Conservation (phyloP, 2,329 filamentous ascomycete genomes). For the Graphilbum sp. region DNA sequence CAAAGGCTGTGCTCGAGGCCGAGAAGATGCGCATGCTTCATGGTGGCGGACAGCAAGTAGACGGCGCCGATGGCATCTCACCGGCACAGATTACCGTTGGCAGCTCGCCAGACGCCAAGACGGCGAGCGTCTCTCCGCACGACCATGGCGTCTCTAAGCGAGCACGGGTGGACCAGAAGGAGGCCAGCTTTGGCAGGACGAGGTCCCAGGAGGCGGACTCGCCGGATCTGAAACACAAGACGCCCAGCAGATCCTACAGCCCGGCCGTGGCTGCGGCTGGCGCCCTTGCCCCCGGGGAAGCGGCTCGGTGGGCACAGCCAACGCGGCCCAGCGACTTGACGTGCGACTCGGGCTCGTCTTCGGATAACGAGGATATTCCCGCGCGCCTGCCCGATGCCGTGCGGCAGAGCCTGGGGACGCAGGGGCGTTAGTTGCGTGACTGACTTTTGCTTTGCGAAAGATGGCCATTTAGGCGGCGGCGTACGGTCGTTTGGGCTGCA, state of each 20-base stretch:
- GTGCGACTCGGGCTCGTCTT: conserved; percentile 13
- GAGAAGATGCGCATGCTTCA: conserved; percentile 23
- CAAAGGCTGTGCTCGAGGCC: conserved; percentile 27
- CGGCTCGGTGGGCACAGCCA: no score
- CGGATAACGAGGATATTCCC: conserved; percentile 18
- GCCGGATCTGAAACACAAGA: not conserved
- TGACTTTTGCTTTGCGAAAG: not conserved
- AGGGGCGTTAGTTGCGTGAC: no score
- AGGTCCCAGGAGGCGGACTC: not conserved
- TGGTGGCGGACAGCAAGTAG: no score
- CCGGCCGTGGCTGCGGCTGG: no score
- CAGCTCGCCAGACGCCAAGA: not conserved
- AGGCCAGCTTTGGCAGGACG: not conserved
- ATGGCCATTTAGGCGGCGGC: no score
- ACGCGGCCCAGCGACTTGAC: no score
- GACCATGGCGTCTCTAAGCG: conserved; percentile 4
- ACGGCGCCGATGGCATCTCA: no score
- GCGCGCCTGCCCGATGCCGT: conserved; percentile 16
- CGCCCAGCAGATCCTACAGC: no score
- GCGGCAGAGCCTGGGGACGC: conserved; percentile 12
- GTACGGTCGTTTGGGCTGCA: no score
- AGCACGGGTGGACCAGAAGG: conserved; percentile 6
- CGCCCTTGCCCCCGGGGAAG: not conserved
- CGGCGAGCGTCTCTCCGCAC: not conserved
- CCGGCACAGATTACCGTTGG: no score